These are phyloP conservation scores for Paraconiothyrium sp. DNA, from an alignment of 2,329 filamentous ascomycete genomes.

Conservation along the genomic window DNA sequence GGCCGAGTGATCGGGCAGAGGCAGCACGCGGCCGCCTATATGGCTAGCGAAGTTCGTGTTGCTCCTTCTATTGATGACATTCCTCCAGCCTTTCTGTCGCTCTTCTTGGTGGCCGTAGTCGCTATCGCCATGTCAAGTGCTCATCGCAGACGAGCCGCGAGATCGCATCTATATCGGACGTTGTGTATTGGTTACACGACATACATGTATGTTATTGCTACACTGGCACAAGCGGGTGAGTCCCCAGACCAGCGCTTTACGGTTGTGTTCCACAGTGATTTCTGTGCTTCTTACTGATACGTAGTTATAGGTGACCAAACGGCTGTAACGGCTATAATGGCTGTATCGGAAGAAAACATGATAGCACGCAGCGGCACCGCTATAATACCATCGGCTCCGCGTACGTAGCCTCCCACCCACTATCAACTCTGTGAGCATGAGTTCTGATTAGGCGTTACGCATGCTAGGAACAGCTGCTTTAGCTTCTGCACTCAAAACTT, in stretches of 20 bases:
- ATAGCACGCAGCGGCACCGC: constrained; percentile 18
- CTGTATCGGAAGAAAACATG: constrained; percentile 10
- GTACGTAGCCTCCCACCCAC: constrained; percentile 23
- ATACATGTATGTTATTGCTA: constrained; percentile 28
- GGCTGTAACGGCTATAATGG: constrained; percentile 4
- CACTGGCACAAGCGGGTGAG: constrained; percentile 36
- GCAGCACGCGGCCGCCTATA: constrained; percentile 26
- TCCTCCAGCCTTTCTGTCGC: constrained; percentile 17
- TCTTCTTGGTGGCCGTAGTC: constrained; percentile 14
- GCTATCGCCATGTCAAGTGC: constrained; percentile 28
- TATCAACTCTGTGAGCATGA: neutral
- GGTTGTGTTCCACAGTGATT: neutral
- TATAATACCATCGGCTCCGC: constrained; percentile 29
- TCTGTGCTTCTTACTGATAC: constrained; percentile 26
- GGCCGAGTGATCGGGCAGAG: constrained; percentile 23
- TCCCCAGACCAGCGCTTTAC: constrained; percentile 2
- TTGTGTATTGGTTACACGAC: constrained; percentile 33
- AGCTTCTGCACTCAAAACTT: constrained; percentile 18
- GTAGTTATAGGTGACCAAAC: constrained; percentile 24
- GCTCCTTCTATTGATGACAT: constrained; percentile 24
- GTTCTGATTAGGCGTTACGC: constrained; percentile 18
- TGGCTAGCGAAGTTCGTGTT: constrained; percentile 28
- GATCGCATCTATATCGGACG: constrained; percentile 25
- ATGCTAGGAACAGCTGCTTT: constrained; percentile 16
- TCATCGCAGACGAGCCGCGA: constrained; percentile 18